These are phyloP conservation scores for Globisporangium camurandrum DNA, from an alignment of 352 stramenopile genomes.

Conservation along the genomic window DNA sequence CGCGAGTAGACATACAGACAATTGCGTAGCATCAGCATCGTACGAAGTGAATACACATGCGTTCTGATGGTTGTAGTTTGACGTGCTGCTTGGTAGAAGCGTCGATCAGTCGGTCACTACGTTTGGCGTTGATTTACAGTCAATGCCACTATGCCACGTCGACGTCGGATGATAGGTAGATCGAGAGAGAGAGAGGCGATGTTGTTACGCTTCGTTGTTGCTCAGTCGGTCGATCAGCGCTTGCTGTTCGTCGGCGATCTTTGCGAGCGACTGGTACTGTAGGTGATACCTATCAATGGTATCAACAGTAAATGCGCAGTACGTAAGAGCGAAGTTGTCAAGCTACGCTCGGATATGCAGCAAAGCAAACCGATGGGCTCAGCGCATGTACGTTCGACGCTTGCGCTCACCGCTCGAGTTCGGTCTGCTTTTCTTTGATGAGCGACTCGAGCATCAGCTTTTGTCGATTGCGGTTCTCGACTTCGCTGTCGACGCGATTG, in stretches of 20 bases:
- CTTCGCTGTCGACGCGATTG: conserved; percentile 71
- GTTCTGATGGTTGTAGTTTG: background rate
- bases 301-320: conserved; percentile 2
- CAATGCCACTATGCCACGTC: too few relatives aligned
- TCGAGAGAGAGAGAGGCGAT: background rate
- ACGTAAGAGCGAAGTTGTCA: too few relatives aligned
- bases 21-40: background rate
- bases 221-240: conserved; percentile 81
- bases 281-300: conserved; percentile 48
- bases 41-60: background rate
- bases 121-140: too few relatives aligned
- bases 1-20: too few relatives aligned
- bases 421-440: conserved; percentile 80
- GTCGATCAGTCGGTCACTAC: too few relatives aligned
- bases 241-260: conserved; percentile 78
- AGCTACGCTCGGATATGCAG: too few relatives aligned
- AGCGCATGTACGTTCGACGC: too few relatives aligned
- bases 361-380: too few relatives aligned
- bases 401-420: conserved; percentile 68
- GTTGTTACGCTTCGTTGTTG: conserved; percentile 66
- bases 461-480: conserved; percentile 78
- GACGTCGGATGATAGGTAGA: too few relatives aligned
- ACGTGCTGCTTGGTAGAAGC: background rate
- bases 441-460: conserved; percentile 72
- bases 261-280: conserved; percentile 66